Evolutionary conservation across 257 asterid species (phyloP).

Genomic region (Plantago elongata): DNA sequence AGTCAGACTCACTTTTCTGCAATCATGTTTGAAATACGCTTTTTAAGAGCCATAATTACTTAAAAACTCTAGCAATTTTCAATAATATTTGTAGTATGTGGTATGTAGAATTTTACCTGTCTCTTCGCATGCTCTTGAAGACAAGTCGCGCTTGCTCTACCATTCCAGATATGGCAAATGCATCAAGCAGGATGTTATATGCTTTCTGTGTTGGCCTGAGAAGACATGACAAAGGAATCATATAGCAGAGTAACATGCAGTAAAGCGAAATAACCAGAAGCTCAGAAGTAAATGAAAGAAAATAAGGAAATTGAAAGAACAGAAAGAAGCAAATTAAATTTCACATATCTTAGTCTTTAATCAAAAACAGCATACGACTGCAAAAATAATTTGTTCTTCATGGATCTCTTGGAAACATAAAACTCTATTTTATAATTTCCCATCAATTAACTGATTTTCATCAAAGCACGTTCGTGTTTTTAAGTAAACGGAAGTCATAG

Average conservation of each 20-base stretch:
- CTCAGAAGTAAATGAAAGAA: neutral
- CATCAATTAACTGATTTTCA: too few relatives aligned
- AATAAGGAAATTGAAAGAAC: neutral
- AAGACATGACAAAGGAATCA: conserved; percentile 15
- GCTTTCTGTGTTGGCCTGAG: conserved; percentile 93
- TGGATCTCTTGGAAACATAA: too few relatives aligned
- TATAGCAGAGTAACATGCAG: neutral
- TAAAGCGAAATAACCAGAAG: conserved; percentile 6
- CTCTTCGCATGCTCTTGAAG: conserved; percentile 98
- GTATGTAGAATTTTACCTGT: conserved; percentile 42
- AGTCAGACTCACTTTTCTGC: neutral
- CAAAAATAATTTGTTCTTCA: too few relatives aligned
- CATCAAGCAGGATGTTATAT: conserved; percentile 90
- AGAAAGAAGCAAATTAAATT: neutral
- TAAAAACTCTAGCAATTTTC: neutral
- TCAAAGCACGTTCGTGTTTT: too few relatives aligned
- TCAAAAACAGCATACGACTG: too few relatives aligned
- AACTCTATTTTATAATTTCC: too few relatives aligned
- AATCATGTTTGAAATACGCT: neutral
- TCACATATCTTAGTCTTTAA: too few relatives aligned
- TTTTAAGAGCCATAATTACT: neutral
- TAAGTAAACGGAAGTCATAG: too few relatives aligned
- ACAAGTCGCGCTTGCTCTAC: conserved; percentile 81
- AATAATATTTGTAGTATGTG: neutral
- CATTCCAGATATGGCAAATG: conserved; percentile 99